These are phyloP conservation scores for Cryptosporidium ryanae DNA, from an alignment of 169 alveolate genomes.

Conservation along the genomic window DNA sequence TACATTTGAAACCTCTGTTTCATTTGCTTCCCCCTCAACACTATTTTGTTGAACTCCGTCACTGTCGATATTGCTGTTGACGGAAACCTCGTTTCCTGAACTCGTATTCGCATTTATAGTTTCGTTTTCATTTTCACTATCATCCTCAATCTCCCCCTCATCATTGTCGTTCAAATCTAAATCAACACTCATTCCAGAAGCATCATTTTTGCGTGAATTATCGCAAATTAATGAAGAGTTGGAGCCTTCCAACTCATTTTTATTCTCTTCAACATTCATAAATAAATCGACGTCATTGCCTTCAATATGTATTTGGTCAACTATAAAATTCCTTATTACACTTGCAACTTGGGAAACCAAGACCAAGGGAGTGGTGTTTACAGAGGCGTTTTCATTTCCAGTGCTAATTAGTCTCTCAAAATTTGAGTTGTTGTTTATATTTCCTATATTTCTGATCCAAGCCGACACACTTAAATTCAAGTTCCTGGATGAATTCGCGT, in stretches of 20 bases:
- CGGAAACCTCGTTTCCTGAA: too few species aligned
- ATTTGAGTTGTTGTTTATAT: conserved; percentile 15
- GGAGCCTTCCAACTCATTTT: background rate
- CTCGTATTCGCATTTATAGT: too few species aligned
- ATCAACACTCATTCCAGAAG: background rate
- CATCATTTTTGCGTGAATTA: too few species aligned
- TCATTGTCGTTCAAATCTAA: background rate
- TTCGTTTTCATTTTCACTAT: too few species aligned
- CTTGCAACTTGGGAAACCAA: conserved; percentile 37
- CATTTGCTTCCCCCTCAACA: background rate
- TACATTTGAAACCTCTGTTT: background rate
- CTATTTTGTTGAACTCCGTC: too few species aligned
- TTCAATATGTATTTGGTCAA: conserved; percentile 13
- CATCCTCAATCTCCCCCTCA: too few species aligned
- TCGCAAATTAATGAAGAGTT: background rate
- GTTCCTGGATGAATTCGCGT: background rate
- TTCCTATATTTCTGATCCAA: conserved; percentile 50
- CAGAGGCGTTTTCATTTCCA: conserved; percentile 1
- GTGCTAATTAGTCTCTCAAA: conserved; percentile 14
- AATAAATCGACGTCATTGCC: conserved; percentile 3
- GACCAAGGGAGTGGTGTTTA: conserved; percentile 26
- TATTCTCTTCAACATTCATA: background rate
- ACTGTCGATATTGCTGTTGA: too few species aligned
- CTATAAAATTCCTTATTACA: conserved; percentile 26
- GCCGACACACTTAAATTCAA: conserved; percentile 32